phyloP scores from a whole-genome alignment of 31 red algal genomes.

The Bonnemaisonia californica region DNA sequence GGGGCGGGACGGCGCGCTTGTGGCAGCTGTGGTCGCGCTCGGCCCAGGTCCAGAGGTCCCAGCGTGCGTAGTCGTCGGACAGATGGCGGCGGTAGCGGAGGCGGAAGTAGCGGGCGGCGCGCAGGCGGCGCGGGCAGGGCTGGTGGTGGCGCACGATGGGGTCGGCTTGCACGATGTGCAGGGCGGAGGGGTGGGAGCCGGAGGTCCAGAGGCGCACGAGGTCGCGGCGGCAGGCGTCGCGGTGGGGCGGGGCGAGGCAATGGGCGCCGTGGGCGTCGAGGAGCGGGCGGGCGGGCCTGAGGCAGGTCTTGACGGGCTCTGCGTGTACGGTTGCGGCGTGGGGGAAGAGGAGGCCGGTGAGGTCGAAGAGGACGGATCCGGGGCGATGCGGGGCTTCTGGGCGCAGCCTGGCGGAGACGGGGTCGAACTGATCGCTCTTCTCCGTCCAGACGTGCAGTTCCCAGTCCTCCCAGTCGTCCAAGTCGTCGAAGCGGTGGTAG shows the following conservation, averaged over 20 bases:
- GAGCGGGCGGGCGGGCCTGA: conserved; percentile 7
- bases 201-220: conserved; percentile 40
- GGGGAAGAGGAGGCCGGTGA: conserved; percentile 36
- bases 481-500: conserved; percentile 50
- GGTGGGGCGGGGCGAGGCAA: conserved; percentile 20
- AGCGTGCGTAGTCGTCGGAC: conserved; percentile 61
- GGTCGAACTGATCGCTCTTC: conserved; percentile 10
- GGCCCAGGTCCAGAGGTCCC: conserved; percentile 83
- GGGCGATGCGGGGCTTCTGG: conserved; percentile 1
- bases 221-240: conserved; percentile 43
- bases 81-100: conserved; percentile 54
- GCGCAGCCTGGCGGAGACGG: conserved; percentile 22
- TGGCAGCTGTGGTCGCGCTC: conserved; percentile 8
- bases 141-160: not conserved
- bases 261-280: conserved; percentile 23
- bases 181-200: not conserved
- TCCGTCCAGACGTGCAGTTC: conserved; percentile 45
- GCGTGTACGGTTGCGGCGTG: conserved; percentile 27
- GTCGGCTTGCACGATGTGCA: conserved; percentile 62
- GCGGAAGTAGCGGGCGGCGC: conserved; percentile 11
- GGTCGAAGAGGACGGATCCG: conserved; percentile 39
- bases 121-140: not conserved
- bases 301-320: conserved; percentile 36
- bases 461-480: conserved; percentile 52
- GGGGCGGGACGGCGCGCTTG: conserved; percentile 13